A percentile compares a stretch with the other conserved stretches of the same genome.
Evolutionary conservation across 2,329 filamentous ascomycete genomes (phyloP).

Genomic region (Mollisia scopiformis): DNA sequence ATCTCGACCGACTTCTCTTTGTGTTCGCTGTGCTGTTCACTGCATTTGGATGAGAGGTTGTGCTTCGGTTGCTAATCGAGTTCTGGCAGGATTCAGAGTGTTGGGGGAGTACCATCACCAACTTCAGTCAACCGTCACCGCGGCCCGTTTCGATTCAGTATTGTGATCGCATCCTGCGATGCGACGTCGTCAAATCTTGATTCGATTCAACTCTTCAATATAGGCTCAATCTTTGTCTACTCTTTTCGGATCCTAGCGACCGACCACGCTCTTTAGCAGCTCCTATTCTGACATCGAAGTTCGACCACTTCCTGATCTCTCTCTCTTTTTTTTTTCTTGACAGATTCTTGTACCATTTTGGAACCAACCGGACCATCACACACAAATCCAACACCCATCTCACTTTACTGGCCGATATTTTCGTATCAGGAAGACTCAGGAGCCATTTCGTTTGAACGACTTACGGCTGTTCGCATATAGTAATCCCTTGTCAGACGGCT

Average conservation of each 20-base stretch:
- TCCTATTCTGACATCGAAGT: slow-evolving; percentile 24
- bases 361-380: slow-evolving; percentile 6
- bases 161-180: slow-evolving; percentile 17
- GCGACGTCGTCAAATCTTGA: slow-evolving; percentile 21
- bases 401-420: slow-evolving; percentile 11
- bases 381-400: too few species aligned
- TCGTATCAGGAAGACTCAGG: slow-evolving; percentile 7
- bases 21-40: slow-evolving; percentile 4
- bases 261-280: slow-evolving; percentile 34
- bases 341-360: slow-evolving; percentile 5
- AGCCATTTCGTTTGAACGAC: slow-evolving; percentile 3
- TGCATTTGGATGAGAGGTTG: slow-evolving; percentile 21
- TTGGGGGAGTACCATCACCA: slow-evolving; percentile 3
- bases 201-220: slow-evolving; percentile 17
- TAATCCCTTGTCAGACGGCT: slow-evolving; percentile 29
- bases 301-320: slow-evolving; percentile 23
- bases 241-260: slow-evolving; percentile 33
- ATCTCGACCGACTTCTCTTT: slow-evolving; percentile 3
- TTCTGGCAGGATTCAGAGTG: slow-evolving; percentile 15
- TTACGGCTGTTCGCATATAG: slow-evolving; percentile 22
- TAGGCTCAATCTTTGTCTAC: slow-evolving; percentile 29
- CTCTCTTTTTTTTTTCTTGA: slow-evolving; percentile 1
- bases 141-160: slow-evolving; percentile 15
- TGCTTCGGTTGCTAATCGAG: slow-evolving; percentile 15
- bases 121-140: slow-evolving; percentile 7